phyloP scores from a whole-genome alignment of 805 yeast species.

The Hanseniaspora pseudoguilliermondii region DNA sequence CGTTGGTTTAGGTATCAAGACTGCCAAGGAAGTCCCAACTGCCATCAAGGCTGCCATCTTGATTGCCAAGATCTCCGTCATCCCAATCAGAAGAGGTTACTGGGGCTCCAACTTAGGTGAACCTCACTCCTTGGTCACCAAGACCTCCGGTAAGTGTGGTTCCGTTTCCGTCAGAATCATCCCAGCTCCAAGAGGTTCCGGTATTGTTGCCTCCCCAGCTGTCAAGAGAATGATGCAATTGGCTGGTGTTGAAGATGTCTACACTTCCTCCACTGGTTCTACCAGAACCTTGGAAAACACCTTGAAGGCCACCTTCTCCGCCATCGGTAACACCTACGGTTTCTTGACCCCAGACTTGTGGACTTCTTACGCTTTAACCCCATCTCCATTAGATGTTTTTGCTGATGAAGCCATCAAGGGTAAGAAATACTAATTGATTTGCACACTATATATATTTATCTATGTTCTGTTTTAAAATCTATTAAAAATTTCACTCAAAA shows the following conservation, averaged over 20 bases:
- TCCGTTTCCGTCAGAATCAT: constrained; percentile 96
- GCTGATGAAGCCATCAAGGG: constrained; percentile 70
- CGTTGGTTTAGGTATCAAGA: constrained; percentile 99
- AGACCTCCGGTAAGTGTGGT: constrained; percentile 99
- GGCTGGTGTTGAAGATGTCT: constrained; percentile 99
- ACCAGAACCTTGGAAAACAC: constrained; percentile 99
- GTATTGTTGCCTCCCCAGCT: constrained; percentile 99
- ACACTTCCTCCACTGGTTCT: constrained; percentile 96
- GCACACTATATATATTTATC: constrained; percentile 7
- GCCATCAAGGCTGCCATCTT: constrained; percentile 99
- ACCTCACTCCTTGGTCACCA: constrained; percentile 96
- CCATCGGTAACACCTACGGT: constrained; percentile 99
- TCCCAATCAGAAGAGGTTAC: constrained; percentile 99
- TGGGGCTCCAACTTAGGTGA: constrained; percentile 99
- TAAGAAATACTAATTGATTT: constrained; percentile 54
- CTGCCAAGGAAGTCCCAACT: constrained; percentile 99
- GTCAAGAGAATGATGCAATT: constrained; percentile 97
- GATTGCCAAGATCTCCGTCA: constrained; percentile 96
- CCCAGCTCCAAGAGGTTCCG: constrained; percentile 99
- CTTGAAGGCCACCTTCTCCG: constrained; percentile 98
- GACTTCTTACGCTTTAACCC: constrained; percentile 69
- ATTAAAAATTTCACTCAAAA: not conserved
- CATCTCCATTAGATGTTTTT: constrained; percentile 91
- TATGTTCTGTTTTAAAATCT: not conserved
- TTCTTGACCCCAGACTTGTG: constrained; percentile 99